Evolutionary conservation across 2,329 filamentous ascomycete genomes (phyloP), one percentile per base, ranked within the genome.

Genomic region (Hypoxylon sp.): DNA sequence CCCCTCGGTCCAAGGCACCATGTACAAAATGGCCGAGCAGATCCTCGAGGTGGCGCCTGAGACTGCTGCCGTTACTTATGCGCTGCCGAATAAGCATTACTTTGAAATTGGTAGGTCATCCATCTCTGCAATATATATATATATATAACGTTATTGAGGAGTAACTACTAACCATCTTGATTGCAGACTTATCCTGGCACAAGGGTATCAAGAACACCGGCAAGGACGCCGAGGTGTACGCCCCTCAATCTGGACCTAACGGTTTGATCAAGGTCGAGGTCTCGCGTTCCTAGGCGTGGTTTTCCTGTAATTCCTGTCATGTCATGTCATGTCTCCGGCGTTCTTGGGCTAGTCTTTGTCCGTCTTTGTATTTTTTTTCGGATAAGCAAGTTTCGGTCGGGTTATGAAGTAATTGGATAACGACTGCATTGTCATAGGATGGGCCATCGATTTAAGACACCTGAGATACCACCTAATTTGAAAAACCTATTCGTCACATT

Each of bases 71-170:
- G 90, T 94, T 30, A 83, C 88, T 64, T 97, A 97, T 70, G 80
- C 87, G 6, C 79, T 99, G 66, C 94, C 94, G 7, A 99, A 99
- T 79, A 97, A 97, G 78, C 94, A 99, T 75, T 97, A 97, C 77
- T 97, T 97, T 69, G 93, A 97, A 74, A 87, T 97, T 72, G 89
- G 86, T 91, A 76, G 75, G 87, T 78, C 16, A 5, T 25, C 9
- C 5, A 5, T 25, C 21, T n/a, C n/a, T n/a, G n/a, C n/a, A n/a
- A n/a, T 44, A 25, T 17, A 30, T 30, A 1, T n/a, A 11, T 23
- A 13, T 7, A 27, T 7, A 25, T 26, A 15, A 25, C 5, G 8
- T n/a, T 17, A 42, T 3, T 3, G 7, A 15, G 4, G 4, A 40
- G 8, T 25, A 43, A 19, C 7, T 36, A 16, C 47, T 55, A 40